Conservation (phyloP, 2,329 filamentous ascomycete genomes). For the Basipetospora chlamydospora region DNA sequence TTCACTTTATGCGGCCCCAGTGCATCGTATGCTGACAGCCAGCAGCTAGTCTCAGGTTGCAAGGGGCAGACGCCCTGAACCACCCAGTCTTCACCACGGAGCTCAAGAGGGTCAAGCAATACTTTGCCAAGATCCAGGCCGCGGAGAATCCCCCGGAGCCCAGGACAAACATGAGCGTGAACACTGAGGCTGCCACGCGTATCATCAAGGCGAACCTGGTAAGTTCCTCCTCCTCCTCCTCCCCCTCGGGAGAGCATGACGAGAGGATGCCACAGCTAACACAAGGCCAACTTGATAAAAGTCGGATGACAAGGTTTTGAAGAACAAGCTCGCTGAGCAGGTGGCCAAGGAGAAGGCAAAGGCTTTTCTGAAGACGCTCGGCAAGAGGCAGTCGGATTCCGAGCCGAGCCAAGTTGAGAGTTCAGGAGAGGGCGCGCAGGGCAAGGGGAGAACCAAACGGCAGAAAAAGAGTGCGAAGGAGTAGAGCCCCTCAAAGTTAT, state of each 20-base stretch:
- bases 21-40: no score
- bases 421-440: constrained; percentile 19
- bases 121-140: constrained; percentile 81
- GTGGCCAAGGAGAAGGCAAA: constrained; percentile 41
- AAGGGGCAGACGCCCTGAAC: constrained; percentile 65
- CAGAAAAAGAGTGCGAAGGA: constrained; percentile 6
- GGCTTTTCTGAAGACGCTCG: constrained; percentile 31
- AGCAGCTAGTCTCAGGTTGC: constrained; percentile 56
- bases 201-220: constrained; percentile 75
- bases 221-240: constrained; percentile 15
- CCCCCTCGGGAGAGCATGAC: not conserved
- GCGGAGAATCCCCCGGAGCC: constrained; percentile 49
- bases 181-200: constrained; percentile 65
- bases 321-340: constrained; percentile 37
- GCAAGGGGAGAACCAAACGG: not conserved
- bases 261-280: not conserved
- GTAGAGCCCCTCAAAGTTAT: no score
- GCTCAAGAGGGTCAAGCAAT: constrained; percentile 73
- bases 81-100: constrained; percentile 70
- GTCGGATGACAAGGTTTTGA: constrained; percentile 37
- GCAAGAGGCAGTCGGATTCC: constrained; percentile 10
- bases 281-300: constrained; percentile 14
- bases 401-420: not conserved
- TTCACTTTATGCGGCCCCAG: not conserved
- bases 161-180: constrained; percentile 34